Base-by-base conservation (phyloP, 2,329 filamentous ascomycete species). In the Dactylellina haptotyla region DNA sequence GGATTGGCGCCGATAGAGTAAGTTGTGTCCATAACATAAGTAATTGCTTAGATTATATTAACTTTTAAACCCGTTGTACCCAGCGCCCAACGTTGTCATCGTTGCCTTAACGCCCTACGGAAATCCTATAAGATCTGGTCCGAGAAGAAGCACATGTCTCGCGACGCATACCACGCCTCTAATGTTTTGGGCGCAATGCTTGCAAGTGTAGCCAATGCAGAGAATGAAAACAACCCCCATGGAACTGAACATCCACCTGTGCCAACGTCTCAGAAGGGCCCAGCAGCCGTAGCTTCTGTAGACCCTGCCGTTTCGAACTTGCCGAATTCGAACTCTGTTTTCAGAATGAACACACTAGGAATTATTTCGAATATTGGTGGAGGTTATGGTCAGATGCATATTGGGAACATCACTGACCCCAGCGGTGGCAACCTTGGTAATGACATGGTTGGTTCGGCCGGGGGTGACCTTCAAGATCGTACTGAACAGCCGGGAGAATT, bases 81-180 rank as follows among this genome's bases (percentile, higher is more conserved):
- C 37, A 53, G 51, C 20, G 25, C 39, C 18, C 20, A 32, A n/a
- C n/a, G n/a, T n/a, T 58, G 43, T 25, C 41, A 39, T 2, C 50
- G 43, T 6, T 63, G 58, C 32, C 43, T 82, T 2, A 77, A 78
- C 28, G 78, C 82, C 25, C 79, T 85, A 14, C 79, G 80, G 18
- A 80, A 79, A 34, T 82, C 81, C n/a, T 80, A 82, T 58, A 78
- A 79, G 64, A 82, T 84, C 71, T 85, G 83, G 83, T 79, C 79
- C 8, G 79, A 80, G 25, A 79, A 81, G 43, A 80, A 81, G 48
- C 75, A 77, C 32, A 75, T 75, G 26, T 84, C 83, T 10, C 77
- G 78, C 48, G 83, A 85, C 34, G 83, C 83, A 2, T 78, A 79
- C 2, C 82, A 84, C 73, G 83, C 83, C 26, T 80, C 82, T 30